These are phyloP conservation scores for Teratosphaeria gauchensis DNA, from an alignment of 2,329 filamentous ascomycete genomes.

Conservation along the genomic window DNA sequence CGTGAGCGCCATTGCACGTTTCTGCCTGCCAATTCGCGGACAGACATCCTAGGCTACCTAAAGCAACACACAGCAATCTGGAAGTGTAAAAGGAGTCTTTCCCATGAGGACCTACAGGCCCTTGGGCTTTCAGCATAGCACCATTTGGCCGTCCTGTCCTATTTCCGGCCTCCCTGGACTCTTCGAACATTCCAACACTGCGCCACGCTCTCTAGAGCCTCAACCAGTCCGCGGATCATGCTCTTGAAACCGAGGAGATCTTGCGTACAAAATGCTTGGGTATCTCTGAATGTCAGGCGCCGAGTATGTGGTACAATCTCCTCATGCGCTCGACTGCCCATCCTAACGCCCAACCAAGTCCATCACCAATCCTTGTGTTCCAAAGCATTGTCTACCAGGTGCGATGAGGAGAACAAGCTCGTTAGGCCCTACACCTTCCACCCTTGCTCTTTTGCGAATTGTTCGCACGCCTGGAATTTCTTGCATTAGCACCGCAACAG, in stretches of 20 bases:
- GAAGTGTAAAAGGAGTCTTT: neutral
- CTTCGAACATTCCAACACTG: neutral
- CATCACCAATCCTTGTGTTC: neutral
- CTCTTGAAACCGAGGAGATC: too few species aligned
- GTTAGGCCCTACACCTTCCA: conserved; percentile 20
- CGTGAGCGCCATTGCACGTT: neutral
- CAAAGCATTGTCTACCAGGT: neutral
- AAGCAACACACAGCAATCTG: neutral
- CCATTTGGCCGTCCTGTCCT: neutral
- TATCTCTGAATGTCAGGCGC: neutral
- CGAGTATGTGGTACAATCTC: neutral
- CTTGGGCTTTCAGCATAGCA: neutral
- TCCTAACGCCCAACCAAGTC: neutral
- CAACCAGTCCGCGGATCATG: neutral
- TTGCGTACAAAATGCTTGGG: neutral
- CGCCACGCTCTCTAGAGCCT: neutral
- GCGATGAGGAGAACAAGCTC: neutral
- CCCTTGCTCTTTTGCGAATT: conserved; percentile 86
- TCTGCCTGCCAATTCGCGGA: neutral
- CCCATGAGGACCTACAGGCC: neutral
- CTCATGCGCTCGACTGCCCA: neutral
- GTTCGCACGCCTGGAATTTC: conserved; percentile 59
- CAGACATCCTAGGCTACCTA: neutral
- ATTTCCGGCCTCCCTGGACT: neutral
- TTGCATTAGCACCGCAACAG: neutral